Evolutionary conservation across 202 grass and related monocot species (phyloP), one percentile per base, ranked within the genome.

Genomic region (Schoenoplectus tabernaemontani): DNA sequence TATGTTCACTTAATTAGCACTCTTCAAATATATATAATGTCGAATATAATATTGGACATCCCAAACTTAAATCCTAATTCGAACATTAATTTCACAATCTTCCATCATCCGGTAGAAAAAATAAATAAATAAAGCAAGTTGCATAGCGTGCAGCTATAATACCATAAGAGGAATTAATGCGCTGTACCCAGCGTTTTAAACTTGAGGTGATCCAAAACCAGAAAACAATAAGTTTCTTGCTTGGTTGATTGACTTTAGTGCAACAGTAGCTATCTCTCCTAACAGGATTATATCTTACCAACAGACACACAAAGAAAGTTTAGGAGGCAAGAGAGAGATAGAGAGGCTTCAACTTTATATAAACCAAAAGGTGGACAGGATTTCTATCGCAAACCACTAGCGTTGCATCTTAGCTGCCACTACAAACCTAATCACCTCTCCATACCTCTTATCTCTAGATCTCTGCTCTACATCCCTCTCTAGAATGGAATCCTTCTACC

Each of bases 321-420:
- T 53, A 33, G 11, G 36, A 9, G 63, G 57, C 57, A 59, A 63
- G 12, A 37, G 20, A 24, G 38, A 69, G 4, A 67, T 6, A 74
- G 69, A 24, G 16, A 54, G 70, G 15, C 70, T 74, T 66, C 75
- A 64, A 58, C 90, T 82, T 76, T 86, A 86, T 93, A 93, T 84
- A 86, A 87, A 80, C 87, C 85, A 53, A 72, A 68, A 64, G 68
- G 54, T n/a, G 54, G 46, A 74, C 70, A 74, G 26, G 15, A 74
- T 54, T 54, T 34, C 70, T 28, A 74, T 33, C 70, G 38, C 64
- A 68, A 68, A 68, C 38, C 64, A 68, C 64, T 44, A 68, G 38
- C 64, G 17, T 68, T 68, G 64, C 37, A 66, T 66, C n/a, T 42
- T 62, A 53, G 69, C 43, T 51, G 46, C 46, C 15, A 17, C 68